These are phyloP conservation scores for Aureobasidium sp. DNA, from an alignment of 2,329 filamentous ascomycete genomes.

Conservation along the genomic window DNA sequence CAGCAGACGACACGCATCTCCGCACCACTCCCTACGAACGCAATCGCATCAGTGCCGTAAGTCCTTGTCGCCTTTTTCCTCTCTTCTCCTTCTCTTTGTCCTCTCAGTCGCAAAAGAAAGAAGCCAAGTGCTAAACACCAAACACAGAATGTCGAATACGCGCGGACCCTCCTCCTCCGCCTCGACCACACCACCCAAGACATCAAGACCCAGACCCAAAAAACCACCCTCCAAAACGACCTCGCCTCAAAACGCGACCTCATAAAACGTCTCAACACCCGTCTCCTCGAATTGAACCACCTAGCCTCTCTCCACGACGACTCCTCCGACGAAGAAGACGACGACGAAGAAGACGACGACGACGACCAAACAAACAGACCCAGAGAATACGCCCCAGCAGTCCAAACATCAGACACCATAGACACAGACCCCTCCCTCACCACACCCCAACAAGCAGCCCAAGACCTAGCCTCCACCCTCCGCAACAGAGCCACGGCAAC, in stretches of 20 bases:
- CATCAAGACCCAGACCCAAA: constrained; percentile 48
- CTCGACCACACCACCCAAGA: constrained; percentile 59
- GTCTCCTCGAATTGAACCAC: constrained; percentile 59
- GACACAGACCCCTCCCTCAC: constrained; percentile 21
- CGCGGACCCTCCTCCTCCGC: constrained; percentile 57
- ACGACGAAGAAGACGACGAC: constrained; percentile 33
- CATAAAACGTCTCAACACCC: constrained; percentile 56
- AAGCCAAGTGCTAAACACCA: background rate
- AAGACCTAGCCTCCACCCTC: background rate
- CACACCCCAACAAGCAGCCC: constrained; percentile 14
- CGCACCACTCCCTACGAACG: constrained; percentile 58
- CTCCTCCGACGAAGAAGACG: constrained; percentile 26
- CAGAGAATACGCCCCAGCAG: constrained; percentile 36
- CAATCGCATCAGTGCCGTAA: constrained; percentile 47
- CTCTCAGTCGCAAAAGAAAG: constrained; percentile 30
- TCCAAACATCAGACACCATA: constrained; percentile 24
- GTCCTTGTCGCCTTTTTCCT: constrained; percentile 16
- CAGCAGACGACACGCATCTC: constrained; percentile 48
- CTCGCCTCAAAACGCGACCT: constrained; percentile 56
- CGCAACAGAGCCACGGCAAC: constrained; percentile 5
- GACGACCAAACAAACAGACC: no score
- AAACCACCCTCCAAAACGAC: constrained; percentile 53
- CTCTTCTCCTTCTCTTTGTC: background rate
- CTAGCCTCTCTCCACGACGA: constrained; percentile 31
- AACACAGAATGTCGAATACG: constrained; percentile 55